Evolutionary conservation across 169 alveolate genomes (phyloP).

Genomic region (Cryptosporidium xiaoi): DNA sequence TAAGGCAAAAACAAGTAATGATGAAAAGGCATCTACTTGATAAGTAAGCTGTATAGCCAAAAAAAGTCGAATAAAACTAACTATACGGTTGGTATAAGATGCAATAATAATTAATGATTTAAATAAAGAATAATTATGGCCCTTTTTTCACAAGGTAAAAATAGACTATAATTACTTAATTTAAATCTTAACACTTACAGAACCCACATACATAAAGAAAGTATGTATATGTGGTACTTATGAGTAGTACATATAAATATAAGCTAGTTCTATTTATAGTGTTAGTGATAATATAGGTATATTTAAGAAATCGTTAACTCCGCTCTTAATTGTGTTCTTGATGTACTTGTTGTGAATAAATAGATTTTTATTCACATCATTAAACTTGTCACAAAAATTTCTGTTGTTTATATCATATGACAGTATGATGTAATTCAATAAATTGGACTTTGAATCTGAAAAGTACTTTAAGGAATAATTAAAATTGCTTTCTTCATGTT

Average conservation of each 20-base stretch:
- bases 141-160: background rate
- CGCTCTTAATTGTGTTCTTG: background rate
- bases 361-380: background rate
- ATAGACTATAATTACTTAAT: no score
- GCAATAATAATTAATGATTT: background rate
- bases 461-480: background rate
- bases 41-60: no score
- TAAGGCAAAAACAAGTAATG: no score
- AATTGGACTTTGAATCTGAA: background rate
- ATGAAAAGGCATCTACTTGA: no score
- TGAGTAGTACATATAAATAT: background rate
- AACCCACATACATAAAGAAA: conserved; percentile 43
- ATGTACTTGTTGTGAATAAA: background rate
- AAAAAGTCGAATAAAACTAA: no score
- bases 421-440: background rate
- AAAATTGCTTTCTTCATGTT: background rate
- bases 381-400: background rate
- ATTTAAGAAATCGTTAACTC: background rate
- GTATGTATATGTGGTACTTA: conserved; percentile 26
- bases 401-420: conserved; percentile 14
- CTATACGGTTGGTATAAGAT: no score
- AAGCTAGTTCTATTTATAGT: background rate
- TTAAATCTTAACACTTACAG: background rate
- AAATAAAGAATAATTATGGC: no score
- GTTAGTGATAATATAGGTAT: conserved; percentile 19